phyloP scores from a whole-genome alignment of 192 early-diverging fungal species.

The Lobosporangium transversale region DNA sequence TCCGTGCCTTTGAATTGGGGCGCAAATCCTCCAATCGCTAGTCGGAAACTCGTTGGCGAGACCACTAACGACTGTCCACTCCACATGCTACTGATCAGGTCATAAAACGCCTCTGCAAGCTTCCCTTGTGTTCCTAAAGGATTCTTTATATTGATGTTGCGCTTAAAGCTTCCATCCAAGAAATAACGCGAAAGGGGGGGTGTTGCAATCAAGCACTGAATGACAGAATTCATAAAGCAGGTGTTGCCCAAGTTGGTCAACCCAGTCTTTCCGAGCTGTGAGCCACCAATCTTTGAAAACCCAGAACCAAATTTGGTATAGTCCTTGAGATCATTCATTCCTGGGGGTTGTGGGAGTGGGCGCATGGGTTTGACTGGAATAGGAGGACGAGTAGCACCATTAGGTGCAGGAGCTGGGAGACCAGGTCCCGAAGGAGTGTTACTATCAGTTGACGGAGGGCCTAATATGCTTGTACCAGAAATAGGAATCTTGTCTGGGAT shows the following conservation, averaged over 20 bases:
- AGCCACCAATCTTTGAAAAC: conserved; percentile 55
- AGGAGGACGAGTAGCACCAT: conserved; percentile 1
- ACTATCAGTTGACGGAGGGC: conserved; percentile 1
- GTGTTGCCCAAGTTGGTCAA: conserved; percentile 87
- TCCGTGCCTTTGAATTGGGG: conserved; percentile 88
- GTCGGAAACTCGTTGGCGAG: conserved; percentile 82
- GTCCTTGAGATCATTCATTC: conserved; percentile 39
- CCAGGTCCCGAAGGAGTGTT: background rate
- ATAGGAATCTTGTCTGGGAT: conserved; percentile 35
- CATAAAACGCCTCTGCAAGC: conserved; percentile 79
- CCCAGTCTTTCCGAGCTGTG: conserved; percentile 73
- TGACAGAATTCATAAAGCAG: conserved; percentile 87
- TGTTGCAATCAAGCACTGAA: conserved; percentile 82
- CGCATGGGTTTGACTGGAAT: conserved; percentile 54
- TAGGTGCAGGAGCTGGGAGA: conserved; percentile 7
- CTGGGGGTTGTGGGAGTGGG: conserved; percentile 50
- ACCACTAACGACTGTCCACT: conserved; percentile 77
- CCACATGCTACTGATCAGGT: conserved; percentile 87
- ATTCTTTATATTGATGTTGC: conserved; percentile 73
- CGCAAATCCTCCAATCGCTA: conserved; percentile 77
- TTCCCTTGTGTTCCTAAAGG: conserved; percentile 77
- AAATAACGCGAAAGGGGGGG: conserved; percentile 78
- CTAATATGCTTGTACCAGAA: conserved; percentile 10
- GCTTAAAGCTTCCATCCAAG: conserved; percentile 69
- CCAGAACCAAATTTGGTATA: conserved; percentile 46